These are phyloP conservation scores for Zostera marina DNA, from an alignment of 116 monocot species.

Conservation along the genomic window DNA sequence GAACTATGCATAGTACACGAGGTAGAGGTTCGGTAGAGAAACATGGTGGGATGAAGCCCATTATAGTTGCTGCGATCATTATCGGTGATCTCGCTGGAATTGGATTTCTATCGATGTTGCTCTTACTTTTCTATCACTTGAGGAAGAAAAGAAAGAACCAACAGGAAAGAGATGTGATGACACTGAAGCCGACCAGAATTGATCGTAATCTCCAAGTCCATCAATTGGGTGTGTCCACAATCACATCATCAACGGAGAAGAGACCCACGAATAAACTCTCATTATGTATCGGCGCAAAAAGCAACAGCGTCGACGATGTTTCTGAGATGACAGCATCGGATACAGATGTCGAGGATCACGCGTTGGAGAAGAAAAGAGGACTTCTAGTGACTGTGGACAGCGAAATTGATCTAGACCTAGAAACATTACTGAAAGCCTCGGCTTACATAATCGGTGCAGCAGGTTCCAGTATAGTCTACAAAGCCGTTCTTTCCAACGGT, in stretches of 20 bases:
- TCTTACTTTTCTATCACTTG: conserved; percentile 37
- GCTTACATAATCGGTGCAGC: conserved; percentile 81
- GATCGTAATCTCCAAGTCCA: not conserved
- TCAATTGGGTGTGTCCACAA: not conserved
- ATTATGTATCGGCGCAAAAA: conserved; percentile 37
- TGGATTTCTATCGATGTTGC: conserved; percentile 22
- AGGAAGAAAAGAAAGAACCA: conserved; percentile 35
- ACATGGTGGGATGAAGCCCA: conserved; percentile 23
- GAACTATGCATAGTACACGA: not conserved
- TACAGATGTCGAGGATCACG: conserved; percentile 6
- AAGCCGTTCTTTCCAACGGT: conserved; percentile 77
- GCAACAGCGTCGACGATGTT: conserved; percentile 20
- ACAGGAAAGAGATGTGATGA: not conserved
- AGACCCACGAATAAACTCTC: not conserved
- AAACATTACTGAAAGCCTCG: conserved; percentile 83
- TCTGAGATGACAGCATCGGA: conserved; percentile 31
- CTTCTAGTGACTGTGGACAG: conserved; percentile 62
- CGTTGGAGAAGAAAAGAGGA: conserved; percentile 14
- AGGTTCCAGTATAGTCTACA: conserved; percentile 80
- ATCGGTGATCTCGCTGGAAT: conserved; percentile 66
- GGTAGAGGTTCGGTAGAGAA: not conserved
- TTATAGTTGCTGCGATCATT: conserved; percentile 44
- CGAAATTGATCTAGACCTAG: conserved; percentile 59
- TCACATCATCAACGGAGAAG: not conserved
- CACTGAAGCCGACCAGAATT: not conserved